These are phyloP conservation scores for Quercus rubra DNA, from an alignment of 306 rosid genomes.

Conservation along the genomic window DNA sequence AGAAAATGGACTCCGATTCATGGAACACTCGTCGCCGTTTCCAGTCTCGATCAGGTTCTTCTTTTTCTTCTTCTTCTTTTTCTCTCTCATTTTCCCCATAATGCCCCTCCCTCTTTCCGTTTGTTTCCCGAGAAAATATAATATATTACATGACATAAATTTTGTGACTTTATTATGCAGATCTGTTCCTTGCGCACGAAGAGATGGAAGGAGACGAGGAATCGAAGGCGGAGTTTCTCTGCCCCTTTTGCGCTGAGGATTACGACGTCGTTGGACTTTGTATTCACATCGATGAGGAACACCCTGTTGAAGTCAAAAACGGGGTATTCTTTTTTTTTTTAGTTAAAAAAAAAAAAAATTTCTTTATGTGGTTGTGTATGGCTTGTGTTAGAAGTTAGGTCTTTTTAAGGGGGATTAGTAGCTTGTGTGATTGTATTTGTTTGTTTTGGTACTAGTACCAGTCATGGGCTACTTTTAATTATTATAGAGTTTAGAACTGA, in stretches of 20 bases:
- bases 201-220: slow-evolving; percentile 56
- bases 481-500: too few species aligned
- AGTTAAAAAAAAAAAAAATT: too few species aligned
- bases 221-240: slow-evolving; percentile 57
- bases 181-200: slow-evolving; percentile 52
- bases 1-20: slow-evolving; percentile 62
- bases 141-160: not conserved
- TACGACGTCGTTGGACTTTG: slow-evolving; percentile 81
- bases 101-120: not conserved
- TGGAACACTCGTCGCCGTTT: slow-evolving; percentile 64
- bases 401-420: too few species aligned
- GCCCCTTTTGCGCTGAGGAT: slow-evolving; percentile 78
- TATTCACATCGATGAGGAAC: slow-evolving; percentile 82
- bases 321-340: slow-evolving; percentile 41
- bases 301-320: slow-evolving; percentile 59
- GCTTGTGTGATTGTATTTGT: too few species aligned
- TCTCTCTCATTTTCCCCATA: not conserved
- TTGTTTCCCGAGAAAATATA: not conserved
- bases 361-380: too few species aligned
- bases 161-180: slow-evolving; percentile 24
- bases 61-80: not conserved
- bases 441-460: too few species aligned
- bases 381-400: too few species aligned
- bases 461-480: too few species aligned
- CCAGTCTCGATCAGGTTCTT: slow-evolving; percentile 62